Percentiles rank a stretch among this genome's conserved stretches.
These are phyloP conservation scores for Fusarium sp. DNA, from an alignment of 2,329 filamentous ascomycete species.

Conservation along the genomic window DNA sequence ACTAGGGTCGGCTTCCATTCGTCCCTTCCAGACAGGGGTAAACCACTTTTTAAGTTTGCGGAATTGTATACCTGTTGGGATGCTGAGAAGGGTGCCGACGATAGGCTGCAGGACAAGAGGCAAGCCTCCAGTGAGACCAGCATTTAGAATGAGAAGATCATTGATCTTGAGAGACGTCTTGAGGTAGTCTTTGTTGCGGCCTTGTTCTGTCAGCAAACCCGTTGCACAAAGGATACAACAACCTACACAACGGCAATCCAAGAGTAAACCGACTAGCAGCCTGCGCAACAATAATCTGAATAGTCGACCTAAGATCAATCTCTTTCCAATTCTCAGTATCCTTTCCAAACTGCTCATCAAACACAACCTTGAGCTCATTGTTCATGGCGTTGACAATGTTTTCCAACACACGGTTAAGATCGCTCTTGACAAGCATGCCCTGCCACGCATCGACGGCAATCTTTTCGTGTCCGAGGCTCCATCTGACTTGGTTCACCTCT, in stretches of 20 bases:
- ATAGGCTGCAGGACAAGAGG: conserved; percentile 49
- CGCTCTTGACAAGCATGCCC: conserved; percentile 49
- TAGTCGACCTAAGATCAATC: conserved; percentile 43
- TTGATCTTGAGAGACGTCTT: conserved; percentile 44
- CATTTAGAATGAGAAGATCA: conserved; percentile 48
- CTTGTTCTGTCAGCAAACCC: conserved; percentile 17
- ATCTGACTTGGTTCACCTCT: conserved; percentile 52
- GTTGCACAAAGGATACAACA: too few relatives aligned
- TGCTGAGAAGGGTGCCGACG: conserved; percentile 43
- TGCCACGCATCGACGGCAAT: conserved; percentile 52
- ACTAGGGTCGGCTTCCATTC: conserved; percentile 21
- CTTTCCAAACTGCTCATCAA: conserved; percentile 51
- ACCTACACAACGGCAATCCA: conserved; percentile 48
- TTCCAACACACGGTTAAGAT: conserved; percentile 51
- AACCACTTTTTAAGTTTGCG: conserved; percentile 44
- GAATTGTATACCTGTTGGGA: conserved; percentile 37
- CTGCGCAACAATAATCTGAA: conserved; percentile 47
- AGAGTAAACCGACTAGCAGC: conserved; percentile 48
- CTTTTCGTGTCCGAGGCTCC: conserved; percentile 51
- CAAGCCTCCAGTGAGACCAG: conserved; percentile 46
- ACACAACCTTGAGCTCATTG: conserved; percentile 49
- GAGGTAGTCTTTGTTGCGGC: conserved; percentile 51
- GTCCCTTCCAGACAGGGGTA: conserved; percentile 36
- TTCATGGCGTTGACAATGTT: conserved; percentile 49
- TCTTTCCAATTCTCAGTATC: conserved; percentile 50